Evolutionary conservation across 1,139 yeast genomes (phyloP).

Genomic region (Protomyces pachydermus): DNA sequence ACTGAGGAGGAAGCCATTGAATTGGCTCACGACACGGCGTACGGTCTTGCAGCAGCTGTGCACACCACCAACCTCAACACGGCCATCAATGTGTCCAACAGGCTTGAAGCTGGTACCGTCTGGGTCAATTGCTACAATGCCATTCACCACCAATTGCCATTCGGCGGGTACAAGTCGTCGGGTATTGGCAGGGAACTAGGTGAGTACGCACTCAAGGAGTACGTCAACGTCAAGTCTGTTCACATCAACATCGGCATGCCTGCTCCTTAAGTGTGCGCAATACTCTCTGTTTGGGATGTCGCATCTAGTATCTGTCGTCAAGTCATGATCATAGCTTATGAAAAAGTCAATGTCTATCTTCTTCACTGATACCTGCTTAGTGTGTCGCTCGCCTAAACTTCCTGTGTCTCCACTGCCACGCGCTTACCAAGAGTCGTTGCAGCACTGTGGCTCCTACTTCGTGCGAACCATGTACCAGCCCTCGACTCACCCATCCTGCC

Average conservation of each 20-base stretch:
- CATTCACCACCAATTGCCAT: slow-evolving; percentile 70
- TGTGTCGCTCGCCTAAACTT: no score
- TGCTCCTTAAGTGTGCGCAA: neutral
- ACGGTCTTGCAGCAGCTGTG: slow-evolving; percentile 82
- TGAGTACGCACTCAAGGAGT: slow-evolving; percentile 54
- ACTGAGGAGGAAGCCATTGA: slow-evolving; percentile 65
- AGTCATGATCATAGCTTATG: no score
- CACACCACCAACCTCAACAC: slow-evolving; percentile 62
- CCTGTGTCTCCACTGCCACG: no score
- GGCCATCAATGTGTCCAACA: slow-evolving; percentile 60
- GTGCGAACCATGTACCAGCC: neutral
- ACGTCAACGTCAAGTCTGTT: slow-evolving; percentile 66
- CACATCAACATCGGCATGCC: slow-evolving; percentile 30
- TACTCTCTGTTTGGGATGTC: no score
- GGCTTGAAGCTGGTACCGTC: slow-evolving; percentile 72
- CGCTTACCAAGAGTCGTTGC: neutral
- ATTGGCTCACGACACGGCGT: slow-evolving; percentile 66
- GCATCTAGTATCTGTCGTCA: no score
- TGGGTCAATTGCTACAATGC: slow-evolving; percentile 82
- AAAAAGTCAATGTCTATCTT: no score
- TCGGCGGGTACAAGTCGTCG: slow-evolving; percentile 80
- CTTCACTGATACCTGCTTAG: no score
- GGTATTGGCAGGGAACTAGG: slow-evolving; percentile 95
- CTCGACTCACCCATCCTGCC: neutral
- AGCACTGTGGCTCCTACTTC: neutral